Evolutionary conservation across 2,329 filamentous ascomycete species (phyloP).

Genomic region (Epichloe baconii): DNA sequence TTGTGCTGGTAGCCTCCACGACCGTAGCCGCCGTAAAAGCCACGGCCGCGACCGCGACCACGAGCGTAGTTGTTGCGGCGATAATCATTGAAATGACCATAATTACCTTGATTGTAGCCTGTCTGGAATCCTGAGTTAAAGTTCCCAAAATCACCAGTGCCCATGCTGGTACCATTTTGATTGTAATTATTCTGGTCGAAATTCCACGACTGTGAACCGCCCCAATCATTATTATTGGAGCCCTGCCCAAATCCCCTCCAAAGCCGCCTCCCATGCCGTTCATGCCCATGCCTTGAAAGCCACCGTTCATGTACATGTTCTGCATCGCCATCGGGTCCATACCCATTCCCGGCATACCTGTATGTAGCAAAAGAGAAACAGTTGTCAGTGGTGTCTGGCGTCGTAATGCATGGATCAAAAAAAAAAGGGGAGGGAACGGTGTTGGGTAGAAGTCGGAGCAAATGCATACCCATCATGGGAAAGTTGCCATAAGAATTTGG

Average conservation of each 20-base stretch:
- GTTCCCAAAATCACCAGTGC: conserved; percentile 66
- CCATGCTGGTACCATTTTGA: conserved; percentile 73
- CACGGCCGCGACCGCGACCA: conserved; percentile 53
- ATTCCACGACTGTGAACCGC: conserved; percentile 72
- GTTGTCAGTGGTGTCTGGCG: neutral
- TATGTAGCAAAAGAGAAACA: conserved; percentile 14
- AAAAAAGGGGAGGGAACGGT: neutral
- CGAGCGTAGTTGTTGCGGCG: conserved; percentile 53
- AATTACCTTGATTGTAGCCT: conserved; percentile 76
- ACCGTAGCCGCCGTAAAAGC: conserved; percentile 41
- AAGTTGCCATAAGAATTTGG: conserved; percentile 42
- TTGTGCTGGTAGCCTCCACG: conserved; percentile 36
- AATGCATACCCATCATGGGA: conserved; percentile 74
- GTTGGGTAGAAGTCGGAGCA: neutral
- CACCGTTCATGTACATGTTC: conserved; percentile 67
- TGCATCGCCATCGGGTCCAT: conserved; percentile 73
- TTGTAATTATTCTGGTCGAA: conserved; percentile 81
- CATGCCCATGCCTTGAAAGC: conserved; percentile 67
- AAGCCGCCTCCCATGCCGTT: conserved; percentile 60
- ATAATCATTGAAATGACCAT: conserved; percentile 73
- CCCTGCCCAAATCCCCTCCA: conserved; percentile 47
- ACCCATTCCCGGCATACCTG: conserved; percentile 69
- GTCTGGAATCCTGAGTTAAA: conserved; percentile 66
- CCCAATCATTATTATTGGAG: conserved; percentile 70
- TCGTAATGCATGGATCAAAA: neutral